phyloP scores from a whole-genome alignment of 2,329 filamentous ascomycete species.

The Ophiostoma pallidulum region DNA sequence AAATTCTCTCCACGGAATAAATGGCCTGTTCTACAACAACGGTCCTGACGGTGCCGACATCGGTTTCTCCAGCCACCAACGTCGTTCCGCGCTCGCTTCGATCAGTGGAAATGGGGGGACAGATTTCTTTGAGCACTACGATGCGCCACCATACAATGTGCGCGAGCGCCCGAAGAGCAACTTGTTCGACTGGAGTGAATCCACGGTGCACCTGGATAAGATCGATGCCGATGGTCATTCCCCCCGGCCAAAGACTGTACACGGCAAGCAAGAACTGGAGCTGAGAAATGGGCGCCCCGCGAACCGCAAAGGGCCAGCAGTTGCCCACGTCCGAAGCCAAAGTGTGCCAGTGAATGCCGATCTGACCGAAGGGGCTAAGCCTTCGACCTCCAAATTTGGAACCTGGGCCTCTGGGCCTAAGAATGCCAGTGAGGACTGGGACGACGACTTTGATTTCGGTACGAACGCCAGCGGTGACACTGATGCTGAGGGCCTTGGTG shows the following conservation, averaged over 20 bases:
- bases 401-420: constrained; percentile 77
- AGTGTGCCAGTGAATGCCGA: constrained; percentile 69
- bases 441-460: constrained; percentile 76
- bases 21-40: neutral
- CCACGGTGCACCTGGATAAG: constrained; percentile 48
- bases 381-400: constrained; percentile 59
- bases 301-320: constrained; percentile 58
- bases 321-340: constrained; percentile 66
- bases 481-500: neutral
- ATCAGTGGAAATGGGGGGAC: constrained; percentile 39
- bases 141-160: constrained; percentile 12
- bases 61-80: constrained; percentile 38
- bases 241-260: constrained; percentile 63
- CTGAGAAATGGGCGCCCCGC: constrained; percentile 58
- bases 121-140: constrained; percentile 26
- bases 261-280: constrained; percentile 65
- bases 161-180: constrained; percentile 52
- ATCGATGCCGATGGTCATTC: constrained; percentile 46
- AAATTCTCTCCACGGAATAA: constrained; percentile 11
- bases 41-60: neutral
- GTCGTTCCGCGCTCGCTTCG: constrained; percentile 44
- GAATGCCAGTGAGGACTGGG: constrained; percentile 77
- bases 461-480: constrained; percentile 28
- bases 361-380: constrained; percentile 43
- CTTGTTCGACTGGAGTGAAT: constrained; percentile 72